These are phyloP conservation scores for Didymella arachidicola DNA, from an alignment of 2,329 filamentous ascomycete genomes.

Conservation along the genomic window DNA sequence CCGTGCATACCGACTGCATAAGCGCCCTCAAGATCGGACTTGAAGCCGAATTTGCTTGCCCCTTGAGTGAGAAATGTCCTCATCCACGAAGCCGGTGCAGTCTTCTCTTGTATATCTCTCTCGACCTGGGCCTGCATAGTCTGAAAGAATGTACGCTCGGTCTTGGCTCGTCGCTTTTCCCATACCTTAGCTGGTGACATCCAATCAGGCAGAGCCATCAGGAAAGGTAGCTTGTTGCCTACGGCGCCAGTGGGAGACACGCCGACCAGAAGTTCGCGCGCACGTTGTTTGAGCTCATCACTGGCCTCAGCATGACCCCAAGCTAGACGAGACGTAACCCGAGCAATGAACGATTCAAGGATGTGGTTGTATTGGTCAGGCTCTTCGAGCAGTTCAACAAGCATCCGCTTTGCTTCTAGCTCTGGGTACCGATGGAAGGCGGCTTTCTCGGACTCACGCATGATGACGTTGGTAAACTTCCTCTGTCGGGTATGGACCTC, in stretches of 20 bases:
- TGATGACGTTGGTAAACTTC: conserved; percentile 57
- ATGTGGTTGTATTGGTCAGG: conserved; percentile 54
- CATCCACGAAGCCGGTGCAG: conserved; percentile 54
- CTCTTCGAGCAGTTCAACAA: conserved; percentile 55
- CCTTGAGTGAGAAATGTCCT: conserved; percentile 52
- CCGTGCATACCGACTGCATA: conserved; percentile 59
- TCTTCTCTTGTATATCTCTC: conserved; percentile 45
- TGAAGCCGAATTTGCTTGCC: conserved; percentile 52
- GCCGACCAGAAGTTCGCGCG: conserved; percentile 56
- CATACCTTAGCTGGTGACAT: conserved; percentile 55
- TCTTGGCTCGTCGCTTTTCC: conserved; percentile 54
- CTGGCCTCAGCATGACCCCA: conserved; percentile 56
- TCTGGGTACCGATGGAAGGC: conserved; percentile 56
- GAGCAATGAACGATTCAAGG: conserved; percentile 56
- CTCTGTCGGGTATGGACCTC: conserved; percentile 54
- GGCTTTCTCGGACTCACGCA: conserved; percentile 54
- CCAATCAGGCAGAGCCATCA: conserved; percentile 56
- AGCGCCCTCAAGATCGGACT: conserved; percentile 55
- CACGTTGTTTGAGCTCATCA: conserved; percentile 58
- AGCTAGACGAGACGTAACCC: conserved; percentile 57
- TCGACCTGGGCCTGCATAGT: conserved; percentile 55
- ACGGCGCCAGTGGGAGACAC: conserved; percentile 57
- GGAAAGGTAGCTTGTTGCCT: conserved; percentile 55
- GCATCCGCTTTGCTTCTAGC: conserved; percentile 55
- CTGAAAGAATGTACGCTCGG: conserved; percentile 55